Conservation (phyloP, 306 rosid genomes). For the Prunus armeniaca region DNA sequence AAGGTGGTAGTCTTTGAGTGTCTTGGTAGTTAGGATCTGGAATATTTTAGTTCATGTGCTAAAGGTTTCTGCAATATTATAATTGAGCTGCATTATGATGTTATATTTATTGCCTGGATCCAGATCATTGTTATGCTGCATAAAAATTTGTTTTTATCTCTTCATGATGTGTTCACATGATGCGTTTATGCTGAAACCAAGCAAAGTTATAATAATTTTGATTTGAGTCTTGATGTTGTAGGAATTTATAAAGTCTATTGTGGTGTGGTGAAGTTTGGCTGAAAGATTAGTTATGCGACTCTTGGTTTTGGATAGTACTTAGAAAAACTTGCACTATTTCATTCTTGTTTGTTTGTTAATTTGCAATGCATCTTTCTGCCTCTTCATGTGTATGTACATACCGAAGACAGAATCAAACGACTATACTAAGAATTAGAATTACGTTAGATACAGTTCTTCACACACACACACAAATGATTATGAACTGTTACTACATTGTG, state of each 20-base stretch:
- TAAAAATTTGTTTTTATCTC: background rate
- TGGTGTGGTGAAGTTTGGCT: background rate
- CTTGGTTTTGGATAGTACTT: background rate
- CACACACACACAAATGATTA: background rate
- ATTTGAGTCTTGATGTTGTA: background rate
- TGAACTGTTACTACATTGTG: rapidly evolving
- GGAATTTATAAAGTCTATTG: background rate
- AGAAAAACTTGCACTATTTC: background rate
- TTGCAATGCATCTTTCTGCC: background rate
- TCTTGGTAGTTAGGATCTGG: background rate
- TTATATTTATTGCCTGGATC: conserved; percentile 6
- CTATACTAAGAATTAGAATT: background rate
- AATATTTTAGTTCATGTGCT: conserved; percentile 1
- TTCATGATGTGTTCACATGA: conserved; percentile 3
- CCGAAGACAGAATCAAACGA: background rate
- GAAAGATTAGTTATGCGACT: background rate
- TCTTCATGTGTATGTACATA: background rate
- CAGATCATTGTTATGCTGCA: background rate
- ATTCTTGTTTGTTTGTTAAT: background rate
- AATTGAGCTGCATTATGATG: background rate
- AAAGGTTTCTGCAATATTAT: conserved; percentile 7
- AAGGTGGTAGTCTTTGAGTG: background rate
- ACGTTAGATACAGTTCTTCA: background rate
- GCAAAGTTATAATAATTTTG: background rate
- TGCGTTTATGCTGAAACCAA: background rate